These are phyloP conservation scores for Arachnomyces sp. DNA, from an alignment of 2,329 filamentous ascomycete genomes.

Conservation along the genomic window DNA sequence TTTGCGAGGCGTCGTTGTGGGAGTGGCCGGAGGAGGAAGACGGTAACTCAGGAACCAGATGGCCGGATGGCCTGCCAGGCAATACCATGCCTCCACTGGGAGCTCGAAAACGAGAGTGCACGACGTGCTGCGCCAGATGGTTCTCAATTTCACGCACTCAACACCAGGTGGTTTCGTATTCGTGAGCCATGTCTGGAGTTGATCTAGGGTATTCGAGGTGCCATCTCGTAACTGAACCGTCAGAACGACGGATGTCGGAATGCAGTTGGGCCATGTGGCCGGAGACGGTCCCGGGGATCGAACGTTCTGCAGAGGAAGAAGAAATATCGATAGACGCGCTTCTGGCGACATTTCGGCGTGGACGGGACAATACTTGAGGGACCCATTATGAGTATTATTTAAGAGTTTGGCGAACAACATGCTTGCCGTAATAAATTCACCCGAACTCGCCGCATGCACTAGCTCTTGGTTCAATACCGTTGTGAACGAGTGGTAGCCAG, in stretches of 20 bases:
- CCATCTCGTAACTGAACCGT: not conserved
- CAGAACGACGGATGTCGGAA: not conserved
- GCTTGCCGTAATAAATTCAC: not conserved
- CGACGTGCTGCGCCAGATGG: not conserved
- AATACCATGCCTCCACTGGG: constrained; percentile 5
- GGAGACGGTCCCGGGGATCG: not conserved
- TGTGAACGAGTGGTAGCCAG: not conserved
- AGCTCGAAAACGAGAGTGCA: constrained; percentile 3
- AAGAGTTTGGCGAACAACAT: constrained; percentile 1
- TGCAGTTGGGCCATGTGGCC: not conserved
- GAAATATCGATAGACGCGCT: not conserved
- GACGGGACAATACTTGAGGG: not conserved
- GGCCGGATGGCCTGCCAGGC: constrained; percentile 1
- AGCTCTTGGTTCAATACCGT: not conserved
- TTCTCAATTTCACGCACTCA: not conserved
- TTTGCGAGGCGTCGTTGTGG: no score
- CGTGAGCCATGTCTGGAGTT: not conserved
- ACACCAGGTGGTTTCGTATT: not conserved
- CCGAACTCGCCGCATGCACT: not conserved
- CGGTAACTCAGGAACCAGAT: not conserved
- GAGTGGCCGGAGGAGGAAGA: no score
- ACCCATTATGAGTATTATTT: not conserved
- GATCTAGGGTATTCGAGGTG: not conserved
- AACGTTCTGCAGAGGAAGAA: not conserved
- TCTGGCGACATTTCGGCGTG: not conserved